These are phyloP conservation scores for Aspergillus diversus DNA, from an alignment of 495 filamentous ascomycete species.

Conservation along the genomic window DNA sequence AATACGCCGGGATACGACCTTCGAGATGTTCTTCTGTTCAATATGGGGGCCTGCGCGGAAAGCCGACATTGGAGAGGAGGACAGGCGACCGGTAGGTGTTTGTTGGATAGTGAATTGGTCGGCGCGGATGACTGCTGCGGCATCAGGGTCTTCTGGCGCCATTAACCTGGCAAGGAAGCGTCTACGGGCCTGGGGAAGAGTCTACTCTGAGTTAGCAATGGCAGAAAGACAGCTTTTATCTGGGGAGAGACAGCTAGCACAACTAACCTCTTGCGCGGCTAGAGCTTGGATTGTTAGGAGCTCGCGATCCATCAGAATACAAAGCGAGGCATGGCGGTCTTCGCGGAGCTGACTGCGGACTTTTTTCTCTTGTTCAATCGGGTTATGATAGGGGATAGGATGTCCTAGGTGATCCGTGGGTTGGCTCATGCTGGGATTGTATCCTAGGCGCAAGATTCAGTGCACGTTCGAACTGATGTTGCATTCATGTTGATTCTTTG, in stretches of 20 bases:
- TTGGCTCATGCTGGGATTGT: not conserved
- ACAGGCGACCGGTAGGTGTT: not conserved
- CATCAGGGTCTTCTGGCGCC: slow-evolving; percentile 32
- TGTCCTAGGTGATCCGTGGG: not conserved
- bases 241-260: slow-evolving; percentile 1
- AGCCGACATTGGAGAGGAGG: slow-evolving; percentile 3
- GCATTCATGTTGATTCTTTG: not conserved
- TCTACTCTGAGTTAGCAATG: slow-evolving; percentile 22
- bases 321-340: slow-evolving; percentile 41
- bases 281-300: slow-evolving; percentile 41
- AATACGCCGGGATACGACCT: slow-evolving; percentile 17
- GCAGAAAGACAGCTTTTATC: not conserved
- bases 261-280: slow-evolving; percentile 36
- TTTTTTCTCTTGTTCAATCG: slow-evolving; percentile 27
- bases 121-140: slow-evolving; percentile 36
- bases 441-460: not conserved
- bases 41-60: not conserved
- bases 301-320: slow-evolving; percentile 41
- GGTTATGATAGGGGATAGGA: slow-evolving; percentile 12
- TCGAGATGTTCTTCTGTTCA: slow-evolving; percentile 7
- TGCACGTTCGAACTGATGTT: not conserved
- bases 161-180: slow-evolving; percentile 42
- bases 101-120: slow-evolving; percentile 33
- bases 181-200: slow-evolving; percentile 46
- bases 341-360: slow-evolving; percentile 34